Conservation (phyloP, 768 basidiomycete genomes). For the Rhodotorula toruloides region DNA sequence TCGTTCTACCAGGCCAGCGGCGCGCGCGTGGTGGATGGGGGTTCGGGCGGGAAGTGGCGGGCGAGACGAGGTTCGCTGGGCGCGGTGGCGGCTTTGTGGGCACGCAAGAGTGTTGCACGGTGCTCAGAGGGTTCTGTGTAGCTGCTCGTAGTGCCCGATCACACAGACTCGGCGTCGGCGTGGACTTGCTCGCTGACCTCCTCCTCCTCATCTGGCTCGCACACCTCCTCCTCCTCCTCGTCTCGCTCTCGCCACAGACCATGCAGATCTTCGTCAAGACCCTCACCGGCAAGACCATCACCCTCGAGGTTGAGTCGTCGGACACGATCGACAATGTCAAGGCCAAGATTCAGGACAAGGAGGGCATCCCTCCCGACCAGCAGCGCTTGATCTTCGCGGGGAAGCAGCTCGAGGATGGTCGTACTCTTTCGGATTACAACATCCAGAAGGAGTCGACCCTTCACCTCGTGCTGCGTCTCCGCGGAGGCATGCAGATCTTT, state of each 20-base stretch:
- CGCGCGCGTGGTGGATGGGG: no score
- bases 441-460: constrained; percentile 85
- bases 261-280: constrained; percentile 86
- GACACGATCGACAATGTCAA: constrained; percentile 95
- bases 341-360: constrained; percentile 91
- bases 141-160: no score
- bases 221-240: constrained; percentile 57
- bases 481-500: constrained; percentile 89
- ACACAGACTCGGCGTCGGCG: neutral
- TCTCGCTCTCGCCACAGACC: constrained; percentile 82
- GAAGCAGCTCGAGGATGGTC: constrained; percentile 85
- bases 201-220: neutral
- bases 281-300: constrained; percentile 84
- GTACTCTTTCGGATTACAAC: constrained; percentile 83
- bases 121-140: no score
- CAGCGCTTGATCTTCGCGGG: constrained; percentile 88
- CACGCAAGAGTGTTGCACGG: no score
- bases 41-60: no score
- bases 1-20: no score
- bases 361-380: constrained; percentile 86
- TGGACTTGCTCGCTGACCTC: neutral
- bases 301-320: constrained; percentile 82
- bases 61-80: no score
- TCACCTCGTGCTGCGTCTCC: constrained; percentile 85
- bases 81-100: no score